These are phyloP conservation scores for Nyctanthes arbortristis DNA, from an alignment of 257 asterid species.

Conservation along the genomic window DNA sequence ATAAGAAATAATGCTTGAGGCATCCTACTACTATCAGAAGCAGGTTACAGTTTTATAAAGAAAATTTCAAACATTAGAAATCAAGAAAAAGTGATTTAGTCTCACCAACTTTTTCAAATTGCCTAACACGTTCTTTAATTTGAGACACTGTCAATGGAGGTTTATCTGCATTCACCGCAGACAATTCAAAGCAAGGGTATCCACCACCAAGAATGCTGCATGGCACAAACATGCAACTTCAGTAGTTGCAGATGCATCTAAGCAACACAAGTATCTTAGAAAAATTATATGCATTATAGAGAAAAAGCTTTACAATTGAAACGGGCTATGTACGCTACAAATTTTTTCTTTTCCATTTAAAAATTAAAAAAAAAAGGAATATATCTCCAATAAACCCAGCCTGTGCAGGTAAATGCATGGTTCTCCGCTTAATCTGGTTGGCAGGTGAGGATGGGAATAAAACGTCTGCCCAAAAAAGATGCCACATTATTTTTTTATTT, in stretches of 20 bases:
- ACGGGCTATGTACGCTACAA: constrained; percentile 7
- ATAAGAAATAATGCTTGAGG: not conserved
- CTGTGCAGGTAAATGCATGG: too few species aligned
- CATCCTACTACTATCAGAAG: not conserved
- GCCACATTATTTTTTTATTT: too few species aligned
- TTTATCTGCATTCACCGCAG: constrained; percentile 96
- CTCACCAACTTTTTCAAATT: constrained; percentile 88
- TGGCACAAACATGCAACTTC: constrained; percentile 17
- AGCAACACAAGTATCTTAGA: constrained; percentile 19
- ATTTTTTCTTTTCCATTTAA: not conserved
- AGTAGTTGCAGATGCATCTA: constrained; percentile 13
- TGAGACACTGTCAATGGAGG: constrained; percentile 77
- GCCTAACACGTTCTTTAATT: constrained; percentile 76
- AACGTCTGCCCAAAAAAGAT: too few species aligned
- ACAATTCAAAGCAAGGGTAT: constrained; percentile 91
- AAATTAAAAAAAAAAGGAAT: too few species aligned
- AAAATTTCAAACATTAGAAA: not conserved
- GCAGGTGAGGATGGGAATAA: too few species aligned
- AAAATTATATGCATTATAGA: constrained; percentile 8
- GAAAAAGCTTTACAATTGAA: not conserved
- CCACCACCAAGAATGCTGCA: constrained; percentile 93
- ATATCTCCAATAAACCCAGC: too few species aligned
- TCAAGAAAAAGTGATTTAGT: constrained; percentile 5
- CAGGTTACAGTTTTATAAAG: not conserved
- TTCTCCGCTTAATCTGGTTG: too few species aligned